These are phyloP conservation scores for Fusarium nisikadoi DNA, from an alignment of 2,329 filamentous ascomycete species.

Conservation along the genomic window DNA sequence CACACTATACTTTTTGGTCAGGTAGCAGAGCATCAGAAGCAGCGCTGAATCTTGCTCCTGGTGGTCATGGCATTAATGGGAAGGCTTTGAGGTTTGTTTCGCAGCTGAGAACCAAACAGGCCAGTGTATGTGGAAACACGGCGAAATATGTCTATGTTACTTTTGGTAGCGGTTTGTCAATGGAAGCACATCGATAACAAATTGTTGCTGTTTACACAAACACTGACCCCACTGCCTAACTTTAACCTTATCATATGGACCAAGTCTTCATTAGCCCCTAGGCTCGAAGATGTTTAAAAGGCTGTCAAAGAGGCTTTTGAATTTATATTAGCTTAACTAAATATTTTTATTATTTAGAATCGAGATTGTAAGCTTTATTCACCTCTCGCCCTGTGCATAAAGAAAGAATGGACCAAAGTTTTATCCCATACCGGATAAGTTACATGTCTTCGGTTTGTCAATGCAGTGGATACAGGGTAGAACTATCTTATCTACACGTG, in stretches of 20 bases:
- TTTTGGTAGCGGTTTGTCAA: accelerated
- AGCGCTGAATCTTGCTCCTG: accelerated
- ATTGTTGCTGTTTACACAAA: not conserved
- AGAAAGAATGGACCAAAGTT: not conserved
- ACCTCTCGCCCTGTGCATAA: not conserved
- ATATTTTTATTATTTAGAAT: accelerated
- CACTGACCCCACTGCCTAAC: accelerated
- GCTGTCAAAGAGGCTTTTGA: accelerated
- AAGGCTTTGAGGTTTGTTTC: not conserved
- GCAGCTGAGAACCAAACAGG: too few relatives aligned
- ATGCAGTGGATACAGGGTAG: conserved; percentile 1
- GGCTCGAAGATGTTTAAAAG: accelerated
- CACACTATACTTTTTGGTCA: not conserved
- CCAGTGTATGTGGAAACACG: accelerated
- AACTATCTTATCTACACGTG: conserved; percentile 3
- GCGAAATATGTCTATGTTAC: accelerated
- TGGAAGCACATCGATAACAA: too few relatives aligned
- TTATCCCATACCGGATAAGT: not conserved
- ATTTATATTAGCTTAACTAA: accelerated
- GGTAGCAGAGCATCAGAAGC: accelerated
- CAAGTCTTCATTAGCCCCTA: accelerated
- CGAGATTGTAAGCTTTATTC: not conserved
- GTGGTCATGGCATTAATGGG: not conserved
- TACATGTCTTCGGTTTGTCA: accelerated
- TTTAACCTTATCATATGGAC: accelerated